phyloP scores from a whole-genome alignment of 345 rosid species.

The Brassica nigra region DNA sequence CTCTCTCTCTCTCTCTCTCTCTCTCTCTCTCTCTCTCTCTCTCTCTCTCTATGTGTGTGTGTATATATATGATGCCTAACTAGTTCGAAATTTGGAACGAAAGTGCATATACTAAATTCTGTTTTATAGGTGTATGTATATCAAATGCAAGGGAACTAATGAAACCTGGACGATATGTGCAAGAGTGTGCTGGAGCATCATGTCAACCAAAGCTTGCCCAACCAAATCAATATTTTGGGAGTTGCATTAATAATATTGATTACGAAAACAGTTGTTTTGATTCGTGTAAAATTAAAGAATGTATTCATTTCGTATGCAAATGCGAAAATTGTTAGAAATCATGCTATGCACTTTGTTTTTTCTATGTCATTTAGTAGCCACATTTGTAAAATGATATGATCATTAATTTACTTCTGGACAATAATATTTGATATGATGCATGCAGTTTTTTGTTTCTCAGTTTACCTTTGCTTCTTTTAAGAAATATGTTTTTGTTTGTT shows the following conservation, averaged over 20 bases:
- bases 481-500: neutral
- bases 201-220: neutral
- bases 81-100: neutral
- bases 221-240: neutral
- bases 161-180: neutral
- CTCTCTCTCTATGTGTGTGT: no score
- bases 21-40: no score
- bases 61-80: neutral
- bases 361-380: no score
- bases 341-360: neutral
- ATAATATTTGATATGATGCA: neutral
- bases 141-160: neutral
- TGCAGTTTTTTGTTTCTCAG: neutral
- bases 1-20: no score
- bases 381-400: no score
- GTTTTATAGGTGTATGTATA: neutral
- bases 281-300: neutral
- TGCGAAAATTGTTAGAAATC: neutral
- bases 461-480: neutral
- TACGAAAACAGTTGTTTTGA: neutral
- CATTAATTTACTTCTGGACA: neutral
- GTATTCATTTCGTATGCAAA: neutral
- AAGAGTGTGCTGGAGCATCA: neutral
- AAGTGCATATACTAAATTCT: neutral
- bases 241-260: neutral